These are phyloP conservation scores for Jasminum sambac DNA, from an alignment of 257 asterid genomes.

Conservation along the genomic window DNA sequence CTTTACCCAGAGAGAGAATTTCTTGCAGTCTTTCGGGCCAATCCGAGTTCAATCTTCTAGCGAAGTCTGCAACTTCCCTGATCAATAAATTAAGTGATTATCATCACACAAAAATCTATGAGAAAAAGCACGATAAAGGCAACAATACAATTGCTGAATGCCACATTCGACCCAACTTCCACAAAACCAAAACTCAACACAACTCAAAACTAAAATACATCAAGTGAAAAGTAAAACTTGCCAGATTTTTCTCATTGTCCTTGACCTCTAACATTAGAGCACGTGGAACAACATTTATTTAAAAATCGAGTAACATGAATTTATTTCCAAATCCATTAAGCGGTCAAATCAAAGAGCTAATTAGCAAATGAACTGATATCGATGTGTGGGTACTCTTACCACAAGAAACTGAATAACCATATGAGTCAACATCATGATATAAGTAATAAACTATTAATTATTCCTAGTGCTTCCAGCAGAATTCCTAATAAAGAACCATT, in stretches of 20 bases:
- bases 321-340: slow-evolving; percentile 6
- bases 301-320: slow-evolving; percentile 4
- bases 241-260: slow-evolving; percentile 9
- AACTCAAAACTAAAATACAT: not conserved
- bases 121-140: slow-evolving; percentile 5
- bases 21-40: slow-evolving; percentile 96
- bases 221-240: slow-evolving; percentile 8
- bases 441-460: not conserved
- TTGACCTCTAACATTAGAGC: not conserved
- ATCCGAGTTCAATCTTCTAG: slow-evolving; percentile 86
- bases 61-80: slow-evolving; percentile 99
- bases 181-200: not conserved
- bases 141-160: not conserved
- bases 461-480: not conserved
- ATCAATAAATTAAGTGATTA: slow-evolving; percentile 24
- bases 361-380: not conserved
- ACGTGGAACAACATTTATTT: slow-evolving; percentile 1
- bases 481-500: slow-evolving; percentile 5
- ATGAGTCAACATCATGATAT: not conserved
- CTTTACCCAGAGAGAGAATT: slow-evolving; percentile 74
- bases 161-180: not conserved
- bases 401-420: not conserved
- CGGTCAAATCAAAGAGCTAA: not conserved
- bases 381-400: not conserved
- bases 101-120: not conserved